Conservation (phyloP, 768 basidiomycete species). For the Sarcodon aspratus region DNA sequence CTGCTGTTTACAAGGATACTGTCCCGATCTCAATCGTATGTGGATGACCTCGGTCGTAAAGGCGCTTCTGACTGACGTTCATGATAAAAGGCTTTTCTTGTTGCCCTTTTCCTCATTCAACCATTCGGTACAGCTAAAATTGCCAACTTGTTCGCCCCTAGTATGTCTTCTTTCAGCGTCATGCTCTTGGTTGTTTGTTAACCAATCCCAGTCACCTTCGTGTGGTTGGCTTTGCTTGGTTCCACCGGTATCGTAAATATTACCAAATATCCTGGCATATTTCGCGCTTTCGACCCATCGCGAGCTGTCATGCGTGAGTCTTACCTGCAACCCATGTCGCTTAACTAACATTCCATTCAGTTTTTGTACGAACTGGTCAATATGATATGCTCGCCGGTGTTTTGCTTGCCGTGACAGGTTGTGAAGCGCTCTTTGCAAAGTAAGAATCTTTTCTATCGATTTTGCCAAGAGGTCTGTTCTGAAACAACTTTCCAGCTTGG, state of each 20-base stretch:
- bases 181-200: neutral
- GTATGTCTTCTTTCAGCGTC: conserved; percentile 17
- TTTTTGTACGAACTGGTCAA: conserved; percentile 53
- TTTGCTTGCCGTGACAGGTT: conserved; percentile 55
- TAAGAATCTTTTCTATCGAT: conserved; percentile 14
- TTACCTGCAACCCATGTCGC: neutral
- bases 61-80: neutral
- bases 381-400: conserved; percentile 55
- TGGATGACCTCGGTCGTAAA: neutral
- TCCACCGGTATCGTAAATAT: conserved; percentile 50
- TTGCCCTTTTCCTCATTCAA: conserved; percentile 47
- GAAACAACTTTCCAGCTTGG: conserved; percentile 29
- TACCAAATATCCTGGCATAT: conserved; percentile 40
- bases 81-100: conserved; percentile 33
- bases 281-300: conserved; percentile 57
- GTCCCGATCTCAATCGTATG: conserved; percentile 50
- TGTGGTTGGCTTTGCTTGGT: conserved; percentile 45
- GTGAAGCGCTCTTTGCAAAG: conserved; percentile 62
- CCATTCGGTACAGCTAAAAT: conserved; percentile 47
- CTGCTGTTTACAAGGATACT: conserved; percentile 31
- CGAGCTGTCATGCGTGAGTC: conserved; percentile 47
- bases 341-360: conserved; percentile 16
- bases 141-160: conserved; percentile 40
- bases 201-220: conserved; percentile 28
- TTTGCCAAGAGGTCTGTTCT: neutral